Evolutionary conservation across 345 rosid species (phyloP), one percentile per base, ranked within the genome.

Genomic region (Rhodamnia rubescens): DNA sequence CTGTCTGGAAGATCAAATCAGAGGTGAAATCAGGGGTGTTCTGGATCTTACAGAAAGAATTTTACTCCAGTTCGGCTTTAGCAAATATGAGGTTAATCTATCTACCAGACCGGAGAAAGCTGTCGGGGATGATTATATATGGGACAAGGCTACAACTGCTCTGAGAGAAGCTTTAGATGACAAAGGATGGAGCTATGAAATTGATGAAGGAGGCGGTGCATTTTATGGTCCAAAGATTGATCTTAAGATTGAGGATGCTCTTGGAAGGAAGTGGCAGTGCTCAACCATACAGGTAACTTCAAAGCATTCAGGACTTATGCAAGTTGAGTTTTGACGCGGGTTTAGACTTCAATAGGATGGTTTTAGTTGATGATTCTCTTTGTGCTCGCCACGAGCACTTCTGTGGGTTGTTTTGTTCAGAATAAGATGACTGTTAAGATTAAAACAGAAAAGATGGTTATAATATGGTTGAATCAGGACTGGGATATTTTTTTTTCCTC

Each of bases 201-300:
- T 94, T 88, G 99, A 95, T 89, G 99, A 94, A 84, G 99, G 99
- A 55, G 99, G 99, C 42, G 99, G 99, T n/a, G 99, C 99, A 36
- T 97, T 97, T 91, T 95, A 95, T 84, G 99, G 99, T 87, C 99
- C 98, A 21, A 97, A 97, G 91, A 95, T 97, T 74, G 99, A 97
- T 82, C 93, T 97, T 83, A 95, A 97, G 91, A 97, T 97, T 32
- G 94, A 95, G 93, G 99, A 97, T 90, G 97, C 99, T 54, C 92
- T 97, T 61, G 98, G 98, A 89, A 95, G 99, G 91, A 95, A 95
- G 87, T 96, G 99, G 99, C 99, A 96, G 86, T 95, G 99, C 92
- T 97, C 99, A 86, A 97, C 99, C 53, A 93, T 96, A 87, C 99
- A 96, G 95, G 99, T 87, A 88, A 86, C 32, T 47, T 55, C 29